Base-by-base conservation (phyloP, 805 yeast species). In the Huiozyma naganishii region DNA sequence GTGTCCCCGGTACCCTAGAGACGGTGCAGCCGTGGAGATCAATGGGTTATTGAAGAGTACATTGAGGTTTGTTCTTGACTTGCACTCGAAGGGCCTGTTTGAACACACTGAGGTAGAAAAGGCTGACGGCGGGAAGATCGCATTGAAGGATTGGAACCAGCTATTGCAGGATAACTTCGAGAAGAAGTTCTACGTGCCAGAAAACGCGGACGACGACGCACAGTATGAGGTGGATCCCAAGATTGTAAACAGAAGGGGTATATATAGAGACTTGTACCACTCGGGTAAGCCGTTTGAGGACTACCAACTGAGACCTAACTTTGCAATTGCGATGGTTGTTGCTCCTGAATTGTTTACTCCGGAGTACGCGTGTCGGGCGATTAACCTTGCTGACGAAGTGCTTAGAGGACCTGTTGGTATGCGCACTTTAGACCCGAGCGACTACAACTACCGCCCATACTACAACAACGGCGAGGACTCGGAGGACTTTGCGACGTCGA, bases 1-100 rank as follows among this genome's bases (percentile, higher is more conserved):
- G 98, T n/a, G 69, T 76, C 32, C 98, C 98, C 1, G 98, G 97
- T 1, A 90, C 97, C 0, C 98, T 27, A 76, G 98, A 58, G 95
- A 89, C 64, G 98, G 98, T 33, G 95, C 97, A 1, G 96, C 95
- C 2, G 72, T 90, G 44, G 98, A 90, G 63, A 83, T 90, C 45
- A 87, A 78, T 53, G 98, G 97, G 0, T 67, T 90, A 47, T 66
- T 92, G 57, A 89, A 89, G 65, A 84, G 95, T 62, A 65, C 85
- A 1, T 67, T 90, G 55, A 69, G 96, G 49, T 92, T 88, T 74
- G 88, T 86, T 13, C 71, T 76, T 52, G 72, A 74, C 37, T 64
- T 87, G 48, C 62, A 77, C 39, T 51, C 62, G 10, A 55, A 70
- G 32, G 84, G 83, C 0, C 49, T 67, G 32, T 90, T 86, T 58